Evolutionary conservation across 2,329 filamentous ascomycete genomes (phyloP), one percentile per base, ranked within the genome.

Genomic region (Stachybotrys chlorohalonatus): DNA sequence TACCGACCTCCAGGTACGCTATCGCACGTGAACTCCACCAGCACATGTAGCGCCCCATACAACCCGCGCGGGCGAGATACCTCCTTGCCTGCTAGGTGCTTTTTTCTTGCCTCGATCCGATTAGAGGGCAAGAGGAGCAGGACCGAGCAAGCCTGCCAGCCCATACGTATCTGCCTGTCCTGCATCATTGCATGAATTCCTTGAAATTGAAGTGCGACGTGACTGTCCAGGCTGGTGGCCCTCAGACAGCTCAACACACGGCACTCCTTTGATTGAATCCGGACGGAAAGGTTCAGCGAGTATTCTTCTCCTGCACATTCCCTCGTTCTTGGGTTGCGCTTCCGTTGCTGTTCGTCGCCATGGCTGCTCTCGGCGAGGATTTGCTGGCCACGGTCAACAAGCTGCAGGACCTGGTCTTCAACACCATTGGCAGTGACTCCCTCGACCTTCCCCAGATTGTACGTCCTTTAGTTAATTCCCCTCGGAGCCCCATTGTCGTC

Each of bases 401-500:
- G 80, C 81, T 99, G 67, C 94, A 99, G 75, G 94, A 97, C 74
- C 77, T 99, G 68, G 94, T 99, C 68, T 99, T 99, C 80, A 99
- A 99, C 77, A 99, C 94, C 63, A 99, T 99, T 73, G 94, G 94
- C 74, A 97, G 92, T 78, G 94, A 99, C 73, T 97, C 93, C 53
- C 82, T 99, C 58, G 94, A 99, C 74, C 79, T 99, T 55, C 94
- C 94, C 56, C 94, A 99, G 76, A 99, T 99, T 81, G 94, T 96
- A 85, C 68, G 85, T 77, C 60, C 15, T 48, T 7, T 30, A 17
- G 11, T 6, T 13, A 7, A 7, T 31, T 8, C 16, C 11, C 31
- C 32, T 30, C 32, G 13, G 11, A 51, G 6, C 11, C 24, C 30
- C 30, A n/a, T 51, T 56, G 56, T 24, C 24, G 24, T 24, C 24